Evolutionary conservation across 164 flowering plant genomes (phyloP), one percentile per base, ranked within the genome.

Genomic region (Liriodendron chinense): DNA sequence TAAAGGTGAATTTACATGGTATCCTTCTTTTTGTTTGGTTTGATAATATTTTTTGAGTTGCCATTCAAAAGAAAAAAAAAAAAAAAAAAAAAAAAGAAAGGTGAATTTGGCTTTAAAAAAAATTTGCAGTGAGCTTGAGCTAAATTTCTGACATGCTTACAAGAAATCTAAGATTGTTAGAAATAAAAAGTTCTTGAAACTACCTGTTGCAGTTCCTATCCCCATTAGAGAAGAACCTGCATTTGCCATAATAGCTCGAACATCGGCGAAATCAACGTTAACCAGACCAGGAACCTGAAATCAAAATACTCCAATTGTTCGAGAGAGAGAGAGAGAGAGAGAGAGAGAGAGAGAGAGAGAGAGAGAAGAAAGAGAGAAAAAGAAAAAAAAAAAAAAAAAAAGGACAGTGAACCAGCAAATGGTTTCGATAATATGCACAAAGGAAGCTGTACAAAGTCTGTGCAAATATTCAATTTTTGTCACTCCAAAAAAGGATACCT

Each of bases 221-320:
- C 94, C 94, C 91, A 91, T 86, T 65, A 91, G 75, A 68, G 94
- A 91, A 70, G 94, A 91, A 56, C 94, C 94, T 21, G 94, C 94
- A 86, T 83, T 86, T 53, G 91, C 94, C 94, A 91, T 91, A 63
- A 91, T 89, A 74, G 94, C 92, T 71, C 94, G 83, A 49, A 91
- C 94, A 86, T 91, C 94, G 47, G 94, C 94, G 84, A 91, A 91
- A 84, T 91, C 95, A 70, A 91, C 95, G 82, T 91, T 89, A 53
- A 89, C 92, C 25, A 89, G 81, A 22, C 92, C 93, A 16, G 92
- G 92, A 73, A 91, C 80, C 94, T 91, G 90, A 78, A 75, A 63
- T 71, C 53, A 18, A 79, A 34, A 21, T 43, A 43, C 21, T 24
- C 69, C 69, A 6, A 67, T 67, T 23, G 24, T 24, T 9, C 67